Base-by-base conservation (phyloP, 352 stramenopile genomes). In the Globisporangium mamillatum region DNA sequence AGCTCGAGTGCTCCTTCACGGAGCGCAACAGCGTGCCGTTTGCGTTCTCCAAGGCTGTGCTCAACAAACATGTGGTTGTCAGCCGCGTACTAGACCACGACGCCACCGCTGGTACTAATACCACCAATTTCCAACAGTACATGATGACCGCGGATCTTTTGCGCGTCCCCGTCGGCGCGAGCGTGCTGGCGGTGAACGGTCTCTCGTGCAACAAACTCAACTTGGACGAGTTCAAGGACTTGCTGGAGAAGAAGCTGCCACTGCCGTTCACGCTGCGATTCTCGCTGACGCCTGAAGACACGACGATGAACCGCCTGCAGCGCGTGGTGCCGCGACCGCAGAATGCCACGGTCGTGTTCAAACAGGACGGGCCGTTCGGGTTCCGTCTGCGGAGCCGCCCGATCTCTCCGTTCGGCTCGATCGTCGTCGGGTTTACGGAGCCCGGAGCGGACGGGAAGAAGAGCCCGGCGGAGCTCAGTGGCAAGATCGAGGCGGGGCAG, bases 331-430 rank as follows among this genome's bases (percentile, higher is more conserved):
- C 83, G 20, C 78, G 82, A 3, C 81, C 79, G 27, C 74, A 90
- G 41, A 75, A 77, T n/a, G 75, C 79, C 2, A 82, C 74, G 1
- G 87, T 94, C 34, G 77, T 79, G 16, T 94, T 94, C 72, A 84
- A 84, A n/a, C 76, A 90, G 52, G 75, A 90, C 7, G 88, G 88
- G 4, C 70, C 86, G 12, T 91, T 95, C 59, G 88, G 88, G 0
- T 74, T 95, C 25, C 86, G 84, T n/a, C 70, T 95, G 25, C 86
- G 88, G 16, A 82, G 84, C 76, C 88, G 88, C 22, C 86, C 88
- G 20, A 53, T 94, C 27, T 76, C 84, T 0, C 76, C 76, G 8
- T 89, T 78, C 64, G 84, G 88, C 1, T 81, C 85, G n/a, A 94
- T 95, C 60, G 80, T 95, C 18, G 72, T 93, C 10, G 88, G 88